phyloP scores from a whole-genome alignment of 495 filamentous ascomycete genomes.

The Talaromyces wortmannii region DNA sequence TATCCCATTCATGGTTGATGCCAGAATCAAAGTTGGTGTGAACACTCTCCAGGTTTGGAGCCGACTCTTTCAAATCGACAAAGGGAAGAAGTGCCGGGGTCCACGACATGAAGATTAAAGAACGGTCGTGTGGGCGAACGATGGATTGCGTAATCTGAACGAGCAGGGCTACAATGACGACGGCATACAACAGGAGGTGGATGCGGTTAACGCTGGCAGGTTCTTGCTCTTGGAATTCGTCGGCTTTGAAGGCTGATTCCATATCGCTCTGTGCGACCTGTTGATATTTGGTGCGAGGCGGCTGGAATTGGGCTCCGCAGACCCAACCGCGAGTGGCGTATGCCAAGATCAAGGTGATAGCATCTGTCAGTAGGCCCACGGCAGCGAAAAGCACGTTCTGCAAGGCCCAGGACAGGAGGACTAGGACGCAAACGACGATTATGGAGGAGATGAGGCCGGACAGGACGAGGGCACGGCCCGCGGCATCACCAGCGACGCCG shows the following conservation, averaged over 20 bases:
- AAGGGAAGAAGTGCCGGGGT: conserved; percentile 16
- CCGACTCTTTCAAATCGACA: conserved; percentile 1
- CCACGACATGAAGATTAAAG: conserved; percentile 17
- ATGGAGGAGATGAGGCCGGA: conserved; percentile 31
- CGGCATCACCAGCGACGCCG: conserved; percentile 23
- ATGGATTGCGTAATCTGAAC: background rate
- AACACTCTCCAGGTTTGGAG: background rate
- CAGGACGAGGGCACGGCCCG: conserved; percentile 26
- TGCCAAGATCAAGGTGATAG: background rate
- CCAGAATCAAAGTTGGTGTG: conserved; percentile 1
- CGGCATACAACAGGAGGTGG: conserved; percentile 9
- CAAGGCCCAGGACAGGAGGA: conserved; percentile 11
- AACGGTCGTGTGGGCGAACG: conserved; percentile 12
- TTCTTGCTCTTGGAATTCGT: conserved; percentile 6
- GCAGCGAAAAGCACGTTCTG: background rate
- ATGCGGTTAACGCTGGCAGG: conserved; percentile 4
- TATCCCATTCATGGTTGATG: conserved; percentile 6
- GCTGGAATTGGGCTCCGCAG: background rate
- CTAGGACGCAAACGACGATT: conserved; percentile 20
- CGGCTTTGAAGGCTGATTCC: conserved; percentile 9
- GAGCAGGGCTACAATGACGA: conserved; percentile 11
- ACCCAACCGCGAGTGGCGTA: background rate
- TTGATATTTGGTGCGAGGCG: background rate
- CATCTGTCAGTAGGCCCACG: background rate
- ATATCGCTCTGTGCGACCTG: conserved; percentile 3